phyloP scores from a whole-genome alignment of 139 green algal genomes.

The Chlorella ohadii region DNA sequence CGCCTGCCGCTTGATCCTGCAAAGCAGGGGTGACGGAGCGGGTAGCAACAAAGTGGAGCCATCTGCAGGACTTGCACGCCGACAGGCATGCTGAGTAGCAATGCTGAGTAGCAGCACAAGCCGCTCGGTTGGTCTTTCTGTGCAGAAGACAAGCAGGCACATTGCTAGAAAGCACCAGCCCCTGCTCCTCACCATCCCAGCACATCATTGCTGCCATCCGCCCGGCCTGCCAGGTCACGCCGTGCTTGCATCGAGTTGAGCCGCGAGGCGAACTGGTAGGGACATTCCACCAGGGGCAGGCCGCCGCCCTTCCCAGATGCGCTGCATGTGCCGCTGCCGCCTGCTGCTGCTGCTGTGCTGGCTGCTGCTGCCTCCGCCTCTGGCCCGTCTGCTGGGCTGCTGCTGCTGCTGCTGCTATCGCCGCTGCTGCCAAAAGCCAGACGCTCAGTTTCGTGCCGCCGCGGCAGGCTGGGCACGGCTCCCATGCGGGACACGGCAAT shows the following conservation, averaged over 20 bases:
- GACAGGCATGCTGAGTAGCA: too few relatives aligned
- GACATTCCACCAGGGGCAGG: constrained; percentile 14
- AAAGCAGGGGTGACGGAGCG: too few relatives aligned
- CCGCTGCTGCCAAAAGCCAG: constrained; percentile 36
- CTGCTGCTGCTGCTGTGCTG: constrained; percentile 6
- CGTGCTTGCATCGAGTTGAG: constrained; percentile 74
- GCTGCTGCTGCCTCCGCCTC: background rate
- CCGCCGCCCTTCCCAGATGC: background rate
- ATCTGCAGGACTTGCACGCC: too few relatives aligned
- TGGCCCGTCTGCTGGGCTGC: background rate
- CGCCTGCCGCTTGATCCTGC: constrained; percentile 55
- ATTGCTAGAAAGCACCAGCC: too few relatives aligned
- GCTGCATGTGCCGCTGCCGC: background rate
- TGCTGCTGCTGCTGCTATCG: background rate
- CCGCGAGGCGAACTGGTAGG: constrained; percentile 57
- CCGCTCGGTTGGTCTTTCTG: too few relatives aligned
- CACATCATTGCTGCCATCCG: constrained; percentile 7
- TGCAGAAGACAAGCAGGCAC: too few relatives aligned
- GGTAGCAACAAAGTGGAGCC: too few relatives aligned
- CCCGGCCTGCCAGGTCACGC: constrained; percentile 48
- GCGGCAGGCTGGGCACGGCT: constrained; percentile 62
- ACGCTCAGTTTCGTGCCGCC: constrained; percentile 46
- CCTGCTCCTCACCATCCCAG: constrained; percentile 30
- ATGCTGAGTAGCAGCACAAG: too few relatives aligned
- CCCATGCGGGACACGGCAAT: constrained; percentile 59